A percentile compares a stretch with the other conserved stretches of the same genome.
phyloP scores from a whole-genome alignment of 2,329 filamentous ascomycete genomes.

The Paecilomyces sp. region DNA sequence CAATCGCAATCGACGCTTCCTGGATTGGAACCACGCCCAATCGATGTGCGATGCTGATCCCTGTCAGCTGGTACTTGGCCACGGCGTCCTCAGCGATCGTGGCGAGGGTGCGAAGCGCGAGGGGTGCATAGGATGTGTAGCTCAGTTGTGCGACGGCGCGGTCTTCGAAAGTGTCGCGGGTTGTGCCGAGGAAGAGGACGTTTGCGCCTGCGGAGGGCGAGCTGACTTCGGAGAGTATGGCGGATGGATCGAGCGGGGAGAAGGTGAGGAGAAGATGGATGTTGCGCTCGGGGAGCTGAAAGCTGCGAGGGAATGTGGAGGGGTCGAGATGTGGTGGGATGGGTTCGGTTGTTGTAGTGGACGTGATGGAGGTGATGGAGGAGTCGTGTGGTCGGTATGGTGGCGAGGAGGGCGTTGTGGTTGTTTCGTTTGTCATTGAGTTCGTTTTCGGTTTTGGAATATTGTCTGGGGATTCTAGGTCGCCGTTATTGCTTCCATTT shows the following conservation, averaged over 20 bases:
- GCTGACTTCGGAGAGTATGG: constrained; percentile 26
- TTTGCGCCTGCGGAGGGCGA: constrained; percentile 39
- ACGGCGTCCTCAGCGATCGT: constrained; percentile 41
- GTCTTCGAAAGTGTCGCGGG: constrained; percentile 35
- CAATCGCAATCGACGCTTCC: constrained; percentile 90
- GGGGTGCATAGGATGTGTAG: constrained; percentile 36
- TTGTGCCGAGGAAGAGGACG: constrained; percentile 40
- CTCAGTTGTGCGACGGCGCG: constrained; percentile 37
- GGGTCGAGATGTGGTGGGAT: constrained; percentile 26
- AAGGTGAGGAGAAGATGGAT: constrained; percentile 39
- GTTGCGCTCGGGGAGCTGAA: constrained; percentile 21
- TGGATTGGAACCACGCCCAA: constrained; percentile 78
- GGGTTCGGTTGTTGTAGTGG: not conserved
- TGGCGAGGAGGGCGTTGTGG: too few species aligned
- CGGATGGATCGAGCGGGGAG: constrained; percentile 27
- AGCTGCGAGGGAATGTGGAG: constrained; percentile 32
- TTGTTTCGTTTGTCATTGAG: not conserved
- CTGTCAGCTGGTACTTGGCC: constrained; percentile 55
- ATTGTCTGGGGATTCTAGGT: not conserved
- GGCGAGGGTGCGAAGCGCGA: constrained; percentile 34
- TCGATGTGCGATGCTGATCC: constrained; percentile 75
- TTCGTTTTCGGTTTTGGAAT: not conserved
- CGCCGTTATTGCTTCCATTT: not conserved
- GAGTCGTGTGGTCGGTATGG: too few species aligned
- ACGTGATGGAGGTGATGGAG: too few species aligned